These are phyloP conservation scores for Xylariaceae sp. DNA, from an alignment of 2,329 filamentous ascomycete species.

Conservation along the genomic window DNA sequence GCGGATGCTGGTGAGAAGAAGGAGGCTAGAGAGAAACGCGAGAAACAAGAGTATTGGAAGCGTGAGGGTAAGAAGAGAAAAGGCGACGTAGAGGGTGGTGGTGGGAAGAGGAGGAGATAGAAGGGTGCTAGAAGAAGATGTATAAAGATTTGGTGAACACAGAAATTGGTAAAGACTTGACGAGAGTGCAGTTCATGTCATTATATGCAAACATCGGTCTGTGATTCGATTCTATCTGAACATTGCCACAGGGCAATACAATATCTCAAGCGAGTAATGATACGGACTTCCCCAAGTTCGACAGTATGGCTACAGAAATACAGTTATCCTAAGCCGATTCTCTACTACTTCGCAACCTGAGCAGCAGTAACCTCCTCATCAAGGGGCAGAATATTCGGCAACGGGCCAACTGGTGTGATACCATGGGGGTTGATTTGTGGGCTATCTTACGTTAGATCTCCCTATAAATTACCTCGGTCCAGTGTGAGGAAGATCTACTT, in stretches of 20 bases:
- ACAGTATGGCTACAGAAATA: no score
- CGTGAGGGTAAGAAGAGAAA: constrained; percentile 74
- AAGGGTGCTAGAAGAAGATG: not conserved
- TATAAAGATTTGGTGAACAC: no score
- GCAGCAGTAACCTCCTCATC: constrained; percentile 72
- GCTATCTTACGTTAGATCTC: not conserved
- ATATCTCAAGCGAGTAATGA: no score
- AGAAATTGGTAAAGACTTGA: no score
- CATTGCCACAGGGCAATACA: no score
- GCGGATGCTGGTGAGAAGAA: constrained; percentile 81
- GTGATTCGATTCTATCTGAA: no score
- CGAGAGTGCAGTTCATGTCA: no score
- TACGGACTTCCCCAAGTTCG: no score
- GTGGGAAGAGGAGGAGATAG: constrained; percentile 33
- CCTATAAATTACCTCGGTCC: no score
- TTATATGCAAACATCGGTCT: no score
- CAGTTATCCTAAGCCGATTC: no score
- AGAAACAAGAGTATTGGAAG: constrained; percentile 89
- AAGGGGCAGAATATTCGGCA: constrained; percentile 74
- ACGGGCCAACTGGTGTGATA: constrained; percentile 81
- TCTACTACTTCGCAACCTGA: constrained; percentile 8
- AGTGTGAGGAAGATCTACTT: no score
- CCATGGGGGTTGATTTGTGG: constrained; percentile 62
- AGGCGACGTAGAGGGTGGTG: constrained; percentile 37
- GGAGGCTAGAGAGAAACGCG: constrained; percentile 79